Evolutionary conservation across 768 basidiomycete genomes (phyloP).

Genomic region (Trichaptum fuscoviolaceum): DNA sequence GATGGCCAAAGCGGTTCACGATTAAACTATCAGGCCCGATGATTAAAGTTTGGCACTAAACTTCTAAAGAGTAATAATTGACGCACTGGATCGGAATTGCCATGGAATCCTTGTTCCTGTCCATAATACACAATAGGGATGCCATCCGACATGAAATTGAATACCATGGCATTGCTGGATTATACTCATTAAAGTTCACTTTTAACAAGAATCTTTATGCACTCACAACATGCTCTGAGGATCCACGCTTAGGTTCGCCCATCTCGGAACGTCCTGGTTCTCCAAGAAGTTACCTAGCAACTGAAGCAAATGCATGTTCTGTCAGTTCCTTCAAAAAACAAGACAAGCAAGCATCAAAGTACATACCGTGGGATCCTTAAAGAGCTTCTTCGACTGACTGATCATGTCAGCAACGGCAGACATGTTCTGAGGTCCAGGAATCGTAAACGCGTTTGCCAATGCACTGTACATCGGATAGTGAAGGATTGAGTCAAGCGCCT

Average conservation of each 20-base stretch:
- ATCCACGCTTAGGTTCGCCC: conserved; percentile 68
- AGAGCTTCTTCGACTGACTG: conserved; percentile 46
- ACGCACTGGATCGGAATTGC: conserved; percentile 59
- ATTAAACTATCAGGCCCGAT: conserved; percentile 43
- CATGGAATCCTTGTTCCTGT: conserved; percentile 68
- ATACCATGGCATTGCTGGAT: conserved; percentile 64
- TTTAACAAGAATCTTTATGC: not conserved
- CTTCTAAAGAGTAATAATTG: not conserved
- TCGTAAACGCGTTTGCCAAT: conserved; percentile 57
- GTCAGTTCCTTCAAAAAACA: not conserved
- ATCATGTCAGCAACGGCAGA: conserved; percentile 50
- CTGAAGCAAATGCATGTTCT: conserved; percentile 24
- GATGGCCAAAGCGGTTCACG: conserved; percentile 75
- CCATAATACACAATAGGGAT: conserved; percentile 82
- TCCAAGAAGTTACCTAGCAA: conserved; percentile 73
- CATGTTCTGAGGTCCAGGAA: conserved; percentile 64
- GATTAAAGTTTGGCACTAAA: conserved; percentile 6
- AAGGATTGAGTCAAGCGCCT: conserved; percentile 61
- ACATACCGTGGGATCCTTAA: conserved; percentile 28
- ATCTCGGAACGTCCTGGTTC: conserved; percentile 73
- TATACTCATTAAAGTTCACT: conserved; percentile 12
- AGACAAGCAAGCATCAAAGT: not conserved
- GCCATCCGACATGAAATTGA: conserved; percentile 73
- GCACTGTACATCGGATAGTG: conserved; percentile 69
- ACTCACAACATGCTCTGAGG: conserved; percentile 63